These are phyloP conservation scores for Blastobotrys robertii DNA, from an alignment of 805 yeast genomes.

Conservation along the genomic window DNA sequence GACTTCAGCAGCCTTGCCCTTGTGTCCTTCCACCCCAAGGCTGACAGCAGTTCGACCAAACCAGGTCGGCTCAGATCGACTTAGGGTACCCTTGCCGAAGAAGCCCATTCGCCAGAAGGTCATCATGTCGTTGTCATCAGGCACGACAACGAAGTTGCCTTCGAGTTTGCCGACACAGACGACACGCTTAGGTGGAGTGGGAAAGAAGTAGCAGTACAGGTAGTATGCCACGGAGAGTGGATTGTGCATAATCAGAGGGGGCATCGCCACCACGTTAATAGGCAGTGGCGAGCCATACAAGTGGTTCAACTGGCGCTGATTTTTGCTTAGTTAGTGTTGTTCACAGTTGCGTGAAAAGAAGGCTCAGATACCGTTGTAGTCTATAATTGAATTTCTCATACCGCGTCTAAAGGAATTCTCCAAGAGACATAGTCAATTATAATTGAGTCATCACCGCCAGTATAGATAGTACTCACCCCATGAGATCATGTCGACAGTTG, in stretches of 20 bases:
- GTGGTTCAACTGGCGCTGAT: conserved; percentile 10
- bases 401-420: too few species aligned
- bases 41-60: conserved; percentile 49
- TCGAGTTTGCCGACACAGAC: conserved; percentile 15
- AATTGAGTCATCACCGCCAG: conserved; percentile 3
- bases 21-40: conserved; percentile 36
- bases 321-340: conserved; percentile 12
- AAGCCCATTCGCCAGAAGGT: conserved; percentile 77
- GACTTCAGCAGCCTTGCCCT: conserved; percentile 50
- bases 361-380: conserved; percentile 94
- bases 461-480: too few species aligned
- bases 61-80: conserved; percentile 95
- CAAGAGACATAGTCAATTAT: not conserved
- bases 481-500: too few species aligned
- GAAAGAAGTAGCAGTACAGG: conserved; percentile 22
- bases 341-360: not conserved
- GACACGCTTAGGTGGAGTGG: conserved; percentile 12
- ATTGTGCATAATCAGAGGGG: conserved; percentile 50
- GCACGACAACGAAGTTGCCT: conserved; percentile 28
- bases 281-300: conserved; percentile 50
- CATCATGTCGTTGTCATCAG: conserved; percentile 35
- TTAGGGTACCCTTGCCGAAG: conserved; percentile 84
- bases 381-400: conserved; percentile 37
- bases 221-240: conserved; percentile 55
- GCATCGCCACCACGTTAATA: conserved; percentile 38